phyloP scores from a whole-genome alignment of 176 grass and related monocot species.

The Lolium multiflorum region DNA sequence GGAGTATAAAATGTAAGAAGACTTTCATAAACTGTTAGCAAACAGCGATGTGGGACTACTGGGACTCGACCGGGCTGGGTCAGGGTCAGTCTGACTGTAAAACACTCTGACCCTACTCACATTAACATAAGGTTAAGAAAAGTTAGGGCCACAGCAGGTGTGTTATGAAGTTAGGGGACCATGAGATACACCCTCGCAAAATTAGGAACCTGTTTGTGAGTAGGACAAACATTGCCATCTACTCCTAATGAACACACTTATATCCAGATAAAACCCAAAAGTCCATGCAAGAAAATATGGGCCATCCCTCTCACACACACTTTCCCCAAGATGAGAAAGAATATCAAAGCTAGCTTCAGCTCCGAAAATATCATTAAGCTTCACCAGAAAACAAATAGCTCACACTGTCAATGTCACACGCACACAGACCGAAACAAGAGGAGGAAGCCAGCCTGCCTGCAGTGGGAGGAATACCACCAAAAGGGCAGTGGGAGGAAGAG shows the following conservation, averaged over 20 bases:
- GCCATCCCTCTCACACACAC: constrained; percentile 7
- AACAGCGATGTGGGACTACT: too few relatives aligned
- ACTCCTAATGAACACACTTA: constrained; percentile 5
- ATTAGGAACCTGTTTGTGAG: neutral
- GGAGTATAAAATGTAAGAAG: too few relatives aligned
- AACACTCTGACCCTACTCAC: neutral
- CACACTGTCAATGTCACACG: neutral
- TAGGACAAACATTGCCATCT: neutral
- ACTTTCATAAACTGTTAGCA: too few relatives aligned
- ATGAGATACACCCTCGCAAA: neutral
- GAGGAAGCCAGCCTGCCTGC: neutral
- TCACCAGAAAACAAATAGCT: neutral
- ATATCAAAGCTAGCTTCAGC: constrained; percentile 19
- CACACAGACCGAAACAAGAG: neutral
- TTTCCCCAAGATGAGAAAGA: constrained; percentile 2
- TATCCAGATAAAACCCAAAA: neutral
- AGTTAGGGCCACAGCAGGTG: neutral
- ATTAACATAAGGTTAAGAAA: neutral
- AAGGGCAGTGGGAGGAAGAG: constrained; percentile 12
- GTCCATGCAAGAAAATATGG: neutral
- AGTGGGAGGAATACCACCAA: neutral
- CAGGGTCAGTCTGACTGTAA: neutral
- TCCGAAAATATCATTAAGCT: neutral
- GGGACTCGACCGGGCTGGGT: neutral
- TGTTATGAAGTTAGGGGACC: constrained; percentile 3